Conservation (phyloP, 805 yeast genomes). For the Saccharomyces jurei region DNA sequence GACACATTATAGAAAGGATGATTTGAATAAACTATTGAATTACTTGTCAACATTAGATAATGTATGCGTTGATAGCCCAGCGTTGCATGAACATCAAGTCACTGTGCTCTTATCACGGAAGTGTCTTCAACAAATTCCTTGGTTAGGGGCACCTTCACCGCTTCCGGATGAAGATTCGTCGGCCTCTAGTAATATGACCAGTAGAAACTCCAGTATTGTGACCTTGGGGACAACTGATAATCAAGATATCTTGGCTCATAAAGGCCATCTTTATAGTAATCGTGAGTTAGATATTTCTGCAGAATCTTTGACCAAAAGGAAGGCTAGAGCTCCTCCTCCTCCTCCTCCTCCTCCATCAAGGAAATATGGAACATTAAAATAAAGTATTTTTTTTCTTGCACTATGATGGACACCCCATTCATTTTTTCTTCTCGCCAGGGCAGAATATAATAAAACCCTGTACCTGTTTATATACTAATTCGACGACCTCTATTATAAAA, state of each 20-base stretch:
- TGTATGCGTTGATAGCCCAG: conserved; percentile 17
- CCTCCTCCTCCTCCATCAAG: conserved; percentile 33
- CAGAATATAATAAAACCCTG: neutral
- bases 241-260: neutral
- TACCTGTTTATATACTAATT: neutral
- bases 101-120: conserved; percentile 37
- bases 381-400: neutral
- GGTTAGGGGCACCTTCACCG: conserved; percentile 21
- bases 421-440: neutral
- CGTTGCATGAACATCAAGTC: conserved; percentile 25
- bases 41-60: conserved; percentile 33
- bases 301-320: conserved; percentile 31
- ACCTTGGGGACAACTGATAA: neutral
- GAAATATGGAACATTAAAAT: conserved; percentile 12
- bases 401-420: neutral
- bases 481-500: neutral
- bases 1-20: conserved; percentile 51
- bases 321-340: conserved; percentile 31
- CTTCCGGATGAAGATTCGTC: conserved; percentile 5
- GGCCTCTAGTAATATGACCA: conserved; percentile 3
- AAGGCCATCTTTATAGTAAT: conserved; percentile 7
- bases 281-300: conserved; percentile 23
- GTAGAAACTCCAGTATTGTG: neutral
- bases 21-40: conserved; percentile 42
- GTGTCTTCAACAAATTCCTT: conserved; percentile 29